Conservation (phyloP, 2,329 filamentous ascomycete genomes). For the Monilinia polystroma region DNA sequence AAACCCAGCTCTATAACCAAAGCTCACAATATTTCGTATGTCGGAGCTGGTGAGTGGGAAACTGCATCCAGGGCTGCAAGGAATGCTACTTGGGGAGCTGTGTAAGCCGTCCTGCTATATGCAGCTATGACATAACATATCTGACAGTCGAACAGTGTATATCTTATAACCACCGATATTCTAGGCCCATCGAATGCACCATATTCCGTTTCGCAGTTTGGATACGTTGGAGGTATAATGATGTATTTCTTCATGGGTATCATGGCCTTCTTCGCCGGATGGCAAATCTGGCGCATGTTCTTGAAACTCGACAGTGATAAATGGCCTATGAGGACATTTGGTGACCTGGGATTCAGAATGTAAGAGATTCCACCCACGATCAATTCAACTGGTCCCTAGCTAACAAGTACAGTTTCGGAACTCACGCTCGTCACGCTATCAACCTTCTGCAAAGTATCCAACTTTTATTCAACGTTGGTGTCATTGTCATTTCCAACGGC, state of each 20-base stretch:
- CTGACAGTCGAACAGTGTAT: conserved; percentile 34
- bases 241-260: conserved; percentile 31
- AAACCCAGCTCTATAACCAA: conserved; percentile 6
- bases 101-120: conserved; percentile 31
- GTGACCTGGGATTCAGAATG: conserved; percentile 46
- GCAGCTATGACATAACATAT: neutral
- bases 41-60: conserved; percentile 43
- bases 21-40: neutral
- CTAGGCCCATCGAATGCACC: conserved; percentile 26
- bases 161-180: conserved; percentile 31
- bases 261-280: conserved; percentile 31
- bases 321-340: conserved; percentile 28
- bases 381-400: neutral
- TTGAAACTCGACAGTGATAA: conserved; percentile 30
- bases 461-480: conserved; percentile 51
- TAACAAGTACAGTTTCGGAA: conserved; percentile 41
- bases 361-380: neutral
- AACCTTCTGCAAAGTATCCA: conserved; percentile 50
- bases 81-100: conserved; percentile 48
- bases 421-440: conserved; percentile 46
- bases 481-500: conserved; percentile 53
- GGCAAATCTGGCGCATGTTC: conserved; percentile 32
- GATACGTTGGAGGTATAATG: conserved; percentile 22
- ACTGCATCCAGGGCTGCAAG: conserved; percentile 47
- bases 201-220: conserved; percentile 21